phyloP scores from a whole-genome alignment of 1,284 basidiomycete genomes.

The Ceratobasidium sp. region DNA sequence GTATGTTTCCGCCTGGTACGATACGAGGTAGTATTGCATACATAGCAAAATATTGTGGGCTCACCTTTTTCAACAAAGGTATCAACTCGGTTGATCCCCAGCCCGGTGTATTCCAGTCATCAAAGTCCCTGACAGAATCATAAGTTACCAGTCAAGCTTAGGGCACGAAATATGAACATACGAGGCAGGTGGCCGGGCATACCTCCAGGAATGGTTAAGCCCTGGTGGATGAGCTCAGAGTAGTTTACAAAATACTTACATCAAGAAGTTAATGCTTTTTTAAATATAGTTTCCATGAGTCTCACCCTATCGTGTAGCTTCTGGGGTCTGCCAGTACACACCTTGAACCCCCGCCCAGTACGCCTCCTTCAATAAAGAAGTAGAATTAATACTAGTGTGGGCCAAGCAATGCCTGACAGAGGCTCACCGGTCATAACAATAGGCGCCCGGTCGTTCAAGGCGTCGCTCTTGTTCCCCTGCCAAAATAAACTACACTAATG shows the following conservation, averaged over 20 bases:
- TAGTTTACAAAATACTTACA: conserved; percentile 3
- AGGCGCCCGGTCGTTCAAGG: not conserved
- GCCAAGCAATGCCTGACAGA: too few relatives aligned
- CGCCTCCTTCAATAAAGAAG: not conserved
- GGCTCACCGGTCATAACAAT: not conserved
- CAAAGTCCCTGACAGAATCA: not conserved
- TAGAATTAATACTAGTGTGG: not conserved
- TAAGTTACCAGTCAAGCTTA: not conserved
- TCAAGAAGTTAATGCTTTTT: conserved; percentile 21
- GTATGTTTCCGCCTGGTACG: not conserved
- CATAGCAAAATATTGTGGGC: not conserved
- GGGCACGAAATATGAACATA: not conserved
- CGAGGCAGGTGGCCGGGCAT: not conserved
- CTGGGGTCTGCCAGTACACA: too few relatives aligned
- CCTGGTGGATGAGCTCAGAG: not conserved
- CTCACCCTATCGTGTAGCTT: too few relatives aligned
- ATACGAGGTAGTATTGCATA: not conserved
- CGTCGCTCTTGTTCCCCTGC: not conserved
- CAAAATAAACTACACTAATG: not conserved
- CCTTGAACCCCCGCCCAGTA: conserved; percentile 13
- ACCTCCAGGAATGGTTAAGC: not conserved
- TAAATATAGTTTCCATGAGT: too few relatives aligned
- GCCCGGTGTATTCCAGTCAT: conserved; percentile 25
- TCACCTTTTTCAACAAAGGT: conserved; percentile 5
- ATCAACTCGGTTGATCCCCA: conserved; percentile 11